Evolutionary conservation across 495 filamentous ascomycete species (phyloP).

Genomic region (Neurospora intermedia): DNA sequence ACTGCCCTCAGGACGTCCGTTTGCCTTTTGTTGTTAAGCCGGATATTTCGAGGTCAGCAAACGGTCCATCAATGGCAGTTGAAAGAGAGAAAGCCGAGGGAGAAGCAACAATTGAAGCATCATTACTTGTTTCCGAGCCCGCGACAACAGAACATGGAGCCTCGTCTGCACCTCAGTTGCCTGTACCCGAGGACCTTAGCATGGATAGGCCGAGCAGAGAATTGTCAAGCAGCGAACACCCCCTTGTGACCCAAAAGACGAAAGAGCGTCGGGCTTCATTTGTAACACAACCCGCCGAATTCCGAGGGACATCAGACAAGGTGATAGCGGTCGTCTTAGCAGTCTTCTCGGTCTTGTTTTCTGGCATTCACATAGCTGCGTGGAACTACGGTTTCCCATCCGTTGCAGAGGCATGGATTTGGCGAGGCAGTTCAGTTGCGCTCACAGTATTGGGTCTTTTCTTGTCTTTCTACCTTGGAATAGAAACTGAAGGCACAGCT

Average conservation of each 20-base stretch:
- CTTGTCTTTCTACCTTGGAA: too few relatives aligned
- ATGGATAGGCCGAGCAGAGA: neutral
- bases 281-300: neutral
- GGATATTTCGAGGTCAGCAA: fast-evolving
- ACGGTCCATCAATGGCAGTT: fast-evolving
- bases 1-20: neutral
- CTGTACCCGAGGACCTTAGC: neutral
- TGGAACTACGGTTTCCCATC: neutral
- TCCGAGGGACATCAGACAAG: fast-evolving
- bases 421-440: neutral
- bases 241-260: neutral
- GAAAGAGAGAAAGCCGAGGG: neutral
- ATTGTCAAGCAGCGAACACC: neutral
- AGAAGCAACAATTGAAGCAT: neutral
- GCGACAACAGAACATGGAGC: neutral
- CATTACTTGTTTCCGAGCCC: neutral
- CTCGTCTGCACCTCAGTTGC: neutral
- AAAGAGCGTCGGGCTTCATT: neutral
- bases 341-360: neutral
- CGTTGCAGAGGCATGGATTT: neutral
- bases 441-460: neutral
- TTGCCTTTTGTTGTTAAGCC: neutral
- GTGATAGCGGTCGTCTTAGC: fast-evolving
- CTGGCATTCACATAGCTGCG: neutral
- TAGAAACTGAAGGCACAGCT: too few relatives aligned